Evolutionary conservation across 345 rosid genomes (phyloP).

Genomic region (Hypericum perforatum): DNA sequence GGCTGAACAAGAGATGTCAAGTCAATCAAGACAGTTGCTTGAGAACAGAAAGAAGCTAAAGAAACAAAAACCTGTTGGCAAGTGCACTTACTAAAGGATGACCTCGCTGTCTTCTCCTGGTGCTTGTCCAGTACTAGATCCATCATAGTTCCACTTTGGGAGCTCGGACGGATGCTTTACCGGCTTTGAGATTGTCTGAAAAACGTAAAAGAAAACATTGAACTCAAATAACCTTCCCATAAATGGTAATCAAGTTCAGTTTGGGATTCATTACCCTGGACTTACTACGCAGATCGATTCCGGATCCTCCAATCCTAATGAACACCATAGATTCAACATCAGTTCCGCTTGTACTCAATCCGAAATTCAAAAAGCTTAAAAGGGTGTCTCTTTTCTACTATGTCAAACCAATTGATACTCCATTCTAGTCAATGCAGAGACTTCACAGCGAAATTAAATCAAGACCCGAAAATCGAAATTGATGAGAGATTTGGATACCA

Average conservation of each 20-base stretch:
- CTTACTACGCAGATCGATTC: slow-evolving; percentile 86
- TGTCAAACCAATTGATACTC: no score
- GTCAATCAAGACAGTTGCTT: slow-evolving; percentile 9
- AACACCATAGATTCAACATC: slow-evolving; percentile 5
- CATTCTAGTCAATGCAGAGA: no score
- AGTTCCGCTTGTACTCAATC: no score
- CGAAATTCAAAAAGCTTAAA: no score
- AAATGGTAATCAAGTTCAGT: neutral
- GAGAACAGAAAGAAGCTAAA: slow-evolving; percentile 3
- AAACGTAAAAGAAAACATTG: neutral
- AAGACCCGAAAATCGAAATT: neutral
- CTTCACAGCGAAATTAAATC: no score
- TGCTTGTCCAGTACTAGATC: slow-evolving; percentile 97
- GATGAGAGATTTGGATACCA: slow-evolving; percentile 39
- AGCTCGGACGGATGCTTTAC: slow-evolving; percentile 90
- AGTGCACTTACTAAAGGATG: slow-evolving; percentile 72
- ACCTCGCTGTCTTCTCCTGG: slow-evolving; percentile 99
- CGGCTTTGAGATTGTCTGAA: slow-evolving; percentile 73
- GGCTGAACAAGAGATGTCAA: slow-evolving; percentile 34
- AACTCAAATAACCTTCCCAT: slow-evolving; percentile 1
- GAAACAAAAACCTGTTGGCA: neutral
- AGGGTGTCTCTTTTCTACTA: no score
- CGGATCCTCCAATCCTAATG: slow-evolving; percentile 89
- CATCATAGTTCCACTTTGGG: slow-evolving; percentile 98
- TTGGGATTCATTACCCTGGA: slow-evolving; percentile 52